Percentiles rank a stretch among this genome's conserved stretches.
Conservation (phyloP, 2,329 filamentous ascomycete genomes). For the Thielaviopsis populi region DNA sequence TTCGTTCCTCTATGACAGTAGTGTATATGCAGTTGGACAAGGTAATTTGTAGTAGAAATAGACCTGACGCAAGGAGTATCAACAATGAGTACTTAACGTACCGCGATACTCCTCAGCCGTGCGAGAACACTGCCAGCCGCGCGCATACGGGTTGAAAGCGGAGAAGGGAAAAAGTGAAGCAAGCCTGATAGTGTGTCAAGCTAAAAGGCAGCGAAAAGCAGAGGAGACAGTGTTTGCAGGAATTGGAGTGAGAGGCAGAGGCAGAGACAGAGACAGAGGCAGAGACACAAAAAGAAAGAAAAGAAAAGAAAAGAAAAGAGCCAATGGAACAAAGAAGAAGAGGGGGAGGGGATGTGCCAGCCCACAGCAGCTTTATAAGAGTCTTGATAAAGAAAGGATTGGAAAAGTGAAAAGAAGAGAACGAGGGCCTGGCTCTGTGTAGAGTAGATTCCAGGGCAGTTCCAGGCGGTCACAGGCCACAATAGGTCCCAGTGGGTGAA, state of each 20-base stretch:
- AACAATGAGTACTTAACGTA: conserved; percentile 29
- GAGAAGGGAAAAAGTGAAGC: not conserved
- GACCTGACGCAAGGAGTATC: conserved; percentile 52
- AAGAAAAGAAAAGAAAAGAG: no score
- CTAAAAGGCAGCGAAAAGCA: conserved; percentile 6
- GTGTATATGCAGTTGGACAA: not conserved
- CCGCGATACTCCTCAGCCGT: conserved; percentile 51
- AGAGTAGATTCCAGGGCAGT: no score
- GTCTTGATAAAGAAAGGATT: not conserved
- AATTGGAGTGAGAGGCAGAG: not conserved
- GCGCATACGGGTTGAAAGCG: conserved; percentile 14
- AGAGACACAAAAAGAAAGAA: no score
- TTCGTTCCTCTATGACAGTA: not conserved
- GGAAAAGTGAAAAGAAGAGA: not conserved
- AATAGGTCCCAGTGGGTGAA: not conserved
- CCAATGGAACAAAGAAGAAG: not conserved
- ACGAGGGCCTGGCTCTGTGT: not conserved
- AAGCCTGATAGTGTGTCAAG: not conserved
- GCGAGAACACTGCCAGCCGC: conserved; percentile 17
- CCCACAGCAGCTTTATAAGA: not conserved
- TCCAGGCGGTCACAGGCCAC: not conserved
- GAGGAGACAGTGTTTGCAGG: not conserved
- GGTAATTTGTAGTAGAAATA: conserved; percentile 20
- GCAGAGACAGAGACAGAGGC: not conserved
- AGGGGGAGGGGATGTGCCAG: not conserved